Evolutionary conservation across 2,329 filamentous ascomycete species (phyloP).

Genomic region (Whalleya microplaca): DNA sequence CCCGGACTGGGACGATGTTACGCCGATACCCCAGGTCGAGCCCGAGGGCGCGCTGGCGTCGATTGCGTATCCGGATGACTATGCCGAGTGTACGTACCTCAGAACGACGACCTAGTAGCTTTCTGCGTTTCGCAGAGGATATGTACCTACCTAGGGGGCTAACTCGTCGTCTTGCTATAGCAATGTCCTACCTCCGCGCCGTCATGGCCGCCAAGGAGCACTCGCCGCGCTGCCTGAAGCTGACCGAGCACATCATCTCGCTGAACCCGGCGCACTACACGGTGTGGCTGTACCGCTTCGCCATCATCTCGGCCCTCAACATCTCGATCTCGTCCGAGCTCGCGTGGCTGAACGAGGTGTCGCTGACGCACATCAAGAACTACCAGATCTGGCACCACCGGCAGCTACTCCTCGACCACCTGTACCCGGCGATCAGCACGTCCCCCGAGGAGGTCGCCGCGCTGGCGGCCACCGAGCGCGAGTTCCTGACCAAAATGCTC

Average conservation of each 20-base stretch:
- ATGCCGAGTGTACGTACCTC: slow-evolving; percentile 68
- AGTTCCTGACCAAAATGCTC: slow-evolving; percentile 82
- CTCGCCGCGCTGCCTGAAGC: slow-evolving; percentile 73
- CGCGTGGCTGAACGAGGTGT: slow-evolving; percentile 82
- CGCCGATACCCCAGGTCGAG: slow-evolving; percentile 82
- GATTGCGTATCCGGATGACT: slow-evolving; percentile 89
- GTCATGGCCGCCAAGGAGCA: slow-evolving; percentile 89
- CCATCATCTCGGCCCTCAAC: slow-evolving; percentile 70
- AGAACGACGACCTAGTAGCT: background rate
- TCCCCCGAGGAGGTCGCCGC: slow-evolving; percentile 58
- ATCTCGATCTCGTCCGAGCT: slow-evolving; percentile 73
- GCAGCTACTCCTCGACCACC: slow-evolving; percentile 65
- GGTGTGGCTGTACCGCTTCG: slow-evolving; percentile 94
- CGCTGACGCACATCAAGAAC: slow-evolving; percentile 88
- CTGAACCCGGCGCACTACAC: slow-evolving; percentile 98
- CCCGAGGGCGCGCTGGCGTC: slow-evolving; percentile 83
- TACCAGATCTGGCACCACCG: slow-evolving; percentile 95
- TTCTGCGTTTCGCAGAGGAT: background rate
- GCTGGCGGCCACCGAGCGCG: slow-evolving; percentile 68
- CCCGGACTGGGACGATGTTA: slow-evolving; percentile 81
- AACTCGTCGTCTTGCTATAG: slow-evolving; percentile 46
- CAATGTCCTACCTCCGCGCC: slow-evolving; percentile 89
- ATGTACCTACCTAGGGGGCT: slow-evolving; percentile 8
- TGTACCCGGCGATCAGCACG: slow-evolving; percentile 62
- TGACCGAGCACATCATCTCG: slow-evolving; percentile 87